Evolutionary conservation across 2,329 filamentous ascomycete species (phyloP), one percentile per base, ranked within the genome.

Genomic region (Colletotrichum liriopes): DNA sequence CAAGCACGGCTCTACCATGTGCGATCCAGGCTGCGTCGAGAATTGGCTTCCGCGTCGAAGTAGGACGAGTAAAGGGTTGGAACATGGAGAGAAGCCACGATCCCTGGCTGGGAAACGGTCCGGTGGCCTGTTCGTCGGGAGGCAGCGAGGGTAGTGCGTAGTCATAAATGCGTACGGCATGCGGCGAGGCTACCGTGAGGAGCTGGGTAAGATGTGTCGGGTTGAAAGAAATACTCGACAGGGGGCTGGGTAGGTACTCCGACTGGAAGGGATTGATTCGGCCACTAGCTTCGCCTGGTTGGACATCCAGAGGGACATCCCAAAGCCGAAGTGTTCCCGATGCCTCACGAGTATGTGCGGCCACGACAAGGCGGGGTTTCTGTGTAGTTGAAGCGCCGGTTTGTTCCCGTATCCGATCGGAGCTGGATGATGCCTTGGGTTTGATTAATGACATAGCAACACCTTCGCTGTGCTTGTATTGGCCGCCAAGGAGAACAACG

Each of bases 21-120:
- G 86, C 83, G 59, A 92, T 86, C 91, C 91, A 92, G 6, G 87
- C 85, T 1, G 90, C 89, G 60, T 90, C 90, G 18, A 92, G 79
- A n/a, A 92, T 86, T 0, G 87, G 86, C 75, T 92, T 93, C 54
- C 91, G 84, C 2, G 85, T 79, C 6, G 84, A 78, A 20, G 85
- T 84, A 23, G 86, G 83, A 55, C 86, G 84, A 37, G 85, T 78
- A 76, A 90, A 90, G 0, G 88, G 86, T 16, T 88, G 85, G 75
- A 91, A 91, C 7, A 92, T 83, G 1, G 90, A 91, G 14, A 92
- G 80, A 1, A 92, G 83, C 90, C 90, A 92, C 1, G 89, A 91
- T 43, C 90, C 90, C 75, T 91, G 89, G 0, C 84, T 80, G 14
- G 89, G 86, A 74, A 88, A 88, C 7, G 86, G 84, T 23, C 88